Evolutionary conservation across 257 asterid genomes (phyloP).

Genomic region (Fraxinus excelsior): DNA sequence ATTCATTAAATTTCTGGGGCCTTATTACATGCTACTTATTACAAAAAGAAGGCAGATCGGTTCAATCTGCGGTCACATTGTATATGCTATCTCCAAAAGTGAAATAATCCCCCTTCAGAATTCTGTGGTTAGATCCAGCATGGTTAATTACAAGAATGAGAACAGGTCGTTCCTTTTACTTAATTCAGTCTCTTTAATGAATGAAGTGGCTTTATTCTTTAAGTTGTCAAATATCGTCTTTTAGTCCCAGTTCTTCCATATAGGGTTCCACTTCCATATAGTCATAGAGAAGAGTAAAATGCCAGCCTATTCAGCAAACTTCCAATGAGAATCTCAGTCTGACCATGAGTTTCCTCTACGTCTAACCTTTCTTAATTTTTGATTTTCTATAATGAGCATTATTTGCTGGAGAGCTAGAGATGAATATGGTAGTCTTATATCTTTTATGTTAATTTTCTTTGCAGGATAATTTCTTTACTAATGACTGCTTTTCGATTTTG

Average conservation of each 20-base stretch:
- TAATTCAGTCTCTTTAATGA: background rate
- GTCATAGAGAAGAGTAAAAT: background rate
- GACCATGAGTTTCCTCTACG: background rate
- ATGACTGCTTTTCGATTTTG: constrained; percentile 17
- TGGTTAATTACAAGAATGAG: constrained; percentile 65
- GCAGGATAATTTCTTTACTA: constrained; percentile 11
- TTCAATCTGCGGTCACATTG: constrained; percentile 77
- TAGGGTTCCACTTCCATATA: background rate
- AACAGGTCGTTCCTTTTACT: constrained; percentile 60
- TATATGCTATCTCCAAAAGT: constrained; percentile 78
- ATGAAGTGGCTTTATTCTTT: background rate
- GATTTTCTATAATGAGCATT: background rate
- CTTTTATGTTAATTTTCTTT: constrained; percentile 7
- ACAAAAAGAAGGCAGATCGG: constrained; percentile 93
- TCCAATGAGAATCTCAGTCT: background rate
- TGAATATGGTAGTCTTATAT: constrained; percentile 14
- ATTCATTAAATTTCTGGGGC: constrained; percentile 86
- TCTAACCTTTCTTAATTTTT: background rate
- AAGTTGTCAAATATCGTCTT: background rate
- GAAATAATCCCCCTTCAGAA: constrained; percentile 83
- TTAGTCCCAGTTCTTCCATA: too few relatives aligned
- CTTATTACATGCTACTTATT: constrained; percentile 88
- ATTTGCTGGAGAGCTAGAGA: constrained; percentile 13
- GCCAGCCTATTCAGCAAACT: background rate
- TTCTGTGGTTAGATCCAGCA: constrained; percentile 58